Evolutionary conservation across 2,329 filamentous ascomycete species (phyloP).

Genomic region (Colletotrichum magnum): DNA sequence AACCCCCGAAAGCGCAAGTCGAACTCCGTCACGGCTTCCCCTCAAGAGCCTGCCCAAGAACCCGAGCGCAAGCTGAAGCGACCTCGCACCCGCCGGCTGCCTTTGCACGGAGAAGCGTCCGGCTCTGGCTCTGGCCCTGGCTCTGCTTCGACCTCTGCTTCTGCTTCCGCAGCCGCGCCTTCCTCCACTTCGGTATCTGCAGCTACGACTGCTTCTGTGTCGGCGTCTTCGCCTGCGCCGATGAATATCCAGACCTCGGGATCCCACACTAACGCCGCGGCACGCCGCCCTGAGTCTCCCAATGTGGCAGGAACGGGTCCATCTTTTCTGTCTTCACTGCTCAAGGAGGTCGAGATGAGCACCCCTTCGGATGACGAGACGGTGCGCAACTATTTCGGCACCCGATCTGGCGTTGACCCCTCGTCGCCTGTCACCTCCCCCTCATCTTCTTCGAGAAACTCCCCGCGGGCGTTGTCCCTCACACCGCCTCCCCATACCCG

Average conservation of each 20-base stretch:
- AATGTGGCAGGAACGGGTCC: conserved; percentile 65
- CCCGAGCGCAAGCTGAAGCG: conserved; percentile 89
- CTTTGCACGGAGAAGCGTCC: conserved; percentile 62
- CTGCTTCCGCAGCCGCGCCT: conserved; percentile 12
- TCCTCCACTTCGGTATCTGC: conserved; percentile 44
- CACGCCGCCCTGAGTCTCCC: conserved; percentile 28
- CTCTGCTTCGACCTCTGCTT: neutral
- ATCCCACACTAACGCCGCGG: conserved; percentile 33
- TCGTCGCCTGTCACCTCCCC: conserved; percentile 80
- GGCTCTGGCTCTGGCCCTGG: conserved; percentile 51
- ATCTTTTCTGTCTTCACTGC: conserved; percentile 86
- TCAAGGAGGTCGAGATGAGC: conserved; percentile 87
- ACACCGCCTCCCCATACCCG: conserved; percentile 79
- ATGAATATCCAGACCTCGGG: conserved; percentile 41
- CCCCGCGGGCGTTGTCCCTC: conserved; percentile 75
- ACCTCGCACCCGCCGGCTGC: conserved; percentile 81
- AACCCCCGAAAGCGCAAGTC: conserved; percentile 80
- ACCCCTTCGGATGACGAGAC: conserved; percentile 71
- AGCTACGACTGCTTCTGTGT: conserved; percentile 37
- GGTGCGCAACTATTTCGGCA: conserved; percentile 55
- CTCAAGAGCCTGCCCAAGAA: conserved; percentile 74
- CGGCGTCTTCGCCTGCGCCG: conserved; percentile 44
- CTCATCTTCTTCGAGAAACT: conserved; percentile 74
- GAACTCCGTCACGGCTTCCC: conserved; percentile 79
- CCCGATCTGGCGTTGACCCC: conserved; percentile 46